Evolutionary conservation across 495 filamentous ascomycete genomes (phyloP).

Genomic region (Oleoguttula mirabilis): DNA sequence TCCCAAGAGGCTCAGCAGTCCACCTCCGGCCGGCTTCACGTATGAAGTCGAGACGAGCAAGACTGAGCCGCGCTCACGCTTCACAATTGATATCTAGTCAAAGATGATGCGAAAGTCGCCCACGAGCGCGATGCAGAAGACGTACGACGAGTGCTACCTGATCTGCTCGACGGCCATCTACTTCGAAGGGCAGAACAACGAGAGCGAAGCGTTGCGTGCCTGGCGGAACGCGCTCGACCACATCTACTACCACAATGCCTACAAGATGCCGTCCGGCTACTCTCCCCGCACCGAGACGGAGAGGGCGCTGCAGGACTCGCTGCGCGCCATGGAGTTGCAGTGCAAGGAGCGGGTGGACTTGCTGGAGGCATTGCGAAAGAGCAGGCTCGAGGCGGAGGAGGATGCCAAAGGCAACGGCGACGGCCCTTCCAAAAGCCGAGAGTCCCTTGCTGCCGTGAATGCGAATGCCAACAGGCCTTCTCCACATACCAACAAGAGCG

Average conservation of each 20-base stretch:
- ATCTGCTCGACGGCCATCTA: constrained; percentile 91
- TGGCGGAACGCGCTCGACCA: constrained; percentile 88
- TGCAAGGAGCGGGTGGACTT: constrained; percentile 90
- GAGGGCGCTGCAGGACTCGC: constrained; percentile 63
- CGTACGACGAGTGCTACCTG: constrained; percentile 90
- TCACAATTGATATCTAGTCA: no score
- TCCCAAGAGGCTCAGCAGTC: no score
- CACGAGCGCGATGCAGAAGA: constrained; percentile 75
- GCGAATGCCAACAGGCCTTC: constrained; percentile 1
- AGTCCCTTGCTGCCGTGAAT: constrained; percentile 3
- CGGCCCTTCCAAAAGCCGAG: constrained; percentile 14
- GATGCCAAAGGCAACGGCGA: constrained; percentile 24
- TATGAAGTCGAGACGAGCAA: no score
- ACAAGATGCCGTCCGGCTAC: constrained; percentile 55
- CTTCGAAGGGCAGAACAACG: constrained; percentile 90
- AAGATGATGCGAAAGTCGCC: constrained; percentile 37
- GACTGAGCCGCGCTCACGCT: no score
- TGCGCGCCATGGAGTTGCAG: constrained; percentile 75
- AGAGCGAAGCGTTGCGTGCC: constrained; percentile 79
- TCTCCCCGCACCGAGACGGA: constrained; percentile 75
- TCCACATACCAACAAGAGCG: constrained; percentile 1
- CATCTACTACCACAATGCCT: constrained; percentile 78
- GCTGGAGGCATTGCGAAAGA: constrained; percentile 66
- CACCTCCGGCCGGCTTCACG: no score
- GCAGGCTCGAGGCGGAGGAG: constrained; percentile 49